phyloP scores from a whole-genome alignment of 148 eudicot species.

The Polygonum aviculare region DNA sequence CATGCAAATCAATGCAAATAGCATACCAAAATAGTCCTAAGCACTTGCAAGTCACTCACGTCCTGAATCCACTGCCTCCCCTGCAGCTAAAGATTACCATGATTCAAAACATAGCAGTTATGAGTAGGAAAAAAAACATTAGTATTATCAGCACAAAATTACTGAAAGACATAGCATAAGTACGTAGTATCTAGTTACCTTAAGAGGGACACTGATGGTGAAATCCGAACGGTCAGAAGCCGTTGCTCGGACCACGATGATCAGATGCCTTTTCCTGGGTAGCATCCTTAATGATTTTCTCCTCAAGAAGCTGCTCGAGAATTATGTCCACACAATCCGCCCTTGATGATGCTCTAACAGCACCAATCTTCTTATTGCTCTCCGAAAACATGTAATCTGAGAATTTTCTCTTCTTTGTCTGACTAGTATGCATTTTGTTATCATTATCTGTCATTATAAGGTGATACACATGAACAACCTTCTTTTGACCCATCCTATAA shows the following conservation, averaged over 20 bases:
- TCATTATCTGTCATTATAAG: conserved; percentile 50
- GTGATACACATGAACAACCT: conserved; percentile 50
- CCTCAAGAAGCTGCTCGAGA: conserved; percentile 38
- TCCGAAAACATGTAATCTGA: conserved; percentile 55
- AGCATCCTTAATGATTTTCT: neutral
- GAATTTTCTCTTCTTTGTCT: conserved; percentile 39
- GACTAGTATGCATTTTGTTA: conserved; percentile 33
- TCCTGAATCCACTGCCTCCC: neutral
- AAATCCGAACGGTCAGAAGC: neutral
- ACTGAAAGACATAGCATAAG: too few relatives aligned
- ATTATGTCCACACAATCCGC: conserved; percentile 39
- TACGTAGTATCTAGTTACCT: neutral
- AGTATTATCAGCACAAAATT: too few relatives aligned
- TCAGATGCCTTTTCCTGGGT: neutral
- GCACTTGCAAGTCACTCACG: too few relatives aligned
- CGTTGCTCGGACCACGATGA: neutral
- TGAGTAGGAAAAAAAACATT: neutral
- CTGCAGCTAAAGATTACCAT: neutral
- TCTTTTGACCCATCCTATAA: conserved; percentile 66
- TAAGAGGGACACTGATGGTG: too few relatives aligned
- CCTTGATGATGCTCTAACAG: neutral
- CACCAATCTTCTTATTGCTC: conserved; percentile 18
- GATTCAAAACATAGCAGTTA: neutral
- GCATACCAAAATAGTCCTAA: too few relatives aligned
- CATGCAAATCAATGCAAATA: too few relatives aligned